Evolutionary conservation across 1,139 yeast species (phyloP).

Genomic region (Suhomyces ambrosiae): DNA sequence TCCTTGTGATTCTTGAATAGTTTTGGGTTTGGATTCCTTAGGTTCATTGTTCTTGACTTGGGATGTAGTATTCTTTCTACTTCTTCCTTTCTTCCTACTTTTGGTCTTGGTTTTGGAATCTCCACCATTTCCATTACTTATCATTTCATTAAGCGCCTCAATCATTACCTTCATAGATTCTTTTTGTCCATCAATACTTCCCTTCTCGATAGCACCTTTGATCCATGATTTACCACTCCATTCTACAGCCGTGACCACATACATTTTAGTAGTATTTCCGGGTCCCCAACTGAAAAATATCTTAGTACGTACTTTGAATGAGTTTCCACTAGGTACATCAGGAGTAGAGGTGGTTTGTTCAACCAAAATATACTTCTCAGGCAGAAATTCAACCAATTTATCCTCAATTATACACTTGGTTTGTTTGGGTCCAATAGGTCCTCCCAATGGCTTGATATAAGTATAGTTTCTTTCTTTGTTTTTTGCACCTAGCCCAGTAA

Average conservation of each 20-base stretch:
- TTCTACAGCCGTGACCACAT: slow-evolving; percentile 66
- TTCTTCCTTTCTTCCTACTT: slow-evolving; percentile 29
- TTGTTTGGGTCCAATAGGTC: slow-evolving; percentile 92
- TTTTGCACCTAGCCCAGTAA: slow-evolving; percentile 40
- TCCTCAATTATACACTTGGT: slow-evolving; percentile 83
- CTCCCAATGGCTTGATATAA: slow-evolving; percentile 78
- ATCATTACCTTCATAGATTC: slow-evolving; percentile 63
- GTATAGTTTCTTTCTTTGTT: slow-evolving; percentile 57
- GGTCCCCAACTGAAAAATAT: slow-evolving; percentile 76
- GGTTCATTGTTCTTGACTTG: slow-evolving; percentile 16
- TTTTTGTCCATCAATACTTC: slow-evolving; percentile 88
- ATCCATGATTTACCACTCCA: slow-evolving; percentile 97
- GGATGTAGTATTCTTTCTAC: slow-evolving; percentile 20
- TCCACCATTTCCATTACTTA: slow-evolving; percentile 22
- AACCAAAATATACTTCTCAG: slow-evolving; percentile 57
- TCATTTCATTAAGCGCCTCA: slow-evolving; percentile 55
- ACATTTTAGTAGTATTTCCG: slow-evolving; percentile 63
- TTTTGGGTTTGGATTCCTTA: slow-evolving; percentile 13
- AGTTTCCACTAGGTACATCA: slow-evolving; percentile 91
- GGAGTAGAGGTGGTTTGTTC: slow-evolving; percentile 78
- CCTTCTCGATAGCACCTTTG: slow-evolving; percentile 88
- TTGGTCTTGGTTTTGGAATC: slow-evolving; percentile 15
- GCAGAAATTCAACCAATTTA: slow-evolving; percentile 62
- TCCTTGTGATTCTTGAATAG: slow-evolving; percentile 14
- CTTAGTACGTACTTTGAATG: slow-evolving; percentile 74